Evolutionary conservation across 192 early-diverging fungal genomes (phyloP).

Genomic region (Dispira simplex): DNA sequence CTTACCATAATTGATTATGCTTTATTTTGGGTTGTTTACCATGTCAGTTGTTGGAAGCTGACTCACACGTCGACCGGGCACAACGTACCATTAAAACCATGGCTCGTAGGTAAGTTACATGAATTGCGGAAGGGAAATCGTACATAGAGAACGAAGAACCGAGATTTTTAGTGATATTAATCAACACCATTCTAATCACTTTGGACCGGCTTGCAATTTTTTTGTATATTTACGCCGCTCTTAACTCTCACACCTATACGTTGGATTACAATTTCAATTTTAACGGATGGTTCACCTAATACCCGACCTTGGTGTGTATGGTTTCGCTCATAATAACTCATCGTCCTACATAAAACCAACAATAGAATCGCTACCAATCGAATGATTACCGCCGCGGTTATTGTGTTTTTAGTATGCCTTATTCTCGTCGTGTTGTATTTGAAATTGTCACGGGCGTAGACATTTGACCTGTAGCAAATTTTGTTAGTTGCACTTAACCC

Average conservation of each 20-base stretch:
- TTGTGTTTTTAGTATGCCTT: conserved; percentile 59
- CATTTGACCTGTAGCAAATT: background rate
- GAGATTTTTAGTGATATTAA: no score
- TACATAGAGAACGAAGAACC: no score
- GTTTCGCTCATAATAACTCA: background rate
- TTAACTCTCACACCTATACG: background rate
- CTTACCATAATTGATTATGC: background rate
- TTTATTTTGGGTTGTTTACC: background rate
- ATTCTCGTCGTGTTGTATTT: conserved; percentile 74
- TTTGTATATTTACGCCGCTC: no score
- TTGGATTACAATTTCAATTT: background rate
- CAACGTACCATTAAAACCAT: conserved; percentile 50
- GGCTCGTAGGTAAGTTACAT: conserved; percentile 45
- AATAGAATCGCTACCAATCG: conserved; percentile 74
- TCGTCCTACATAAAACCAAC: conserved; percentile 3
- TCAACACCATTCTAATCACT: no score
- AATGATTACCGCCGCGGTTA: conserved; percentile 71
- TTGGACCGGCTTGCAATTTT: no score
- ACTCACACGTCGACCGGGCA: conserved; percentile 49
- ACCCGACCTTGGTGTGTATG: no score
- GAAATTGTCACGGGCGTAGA: conserved; percentile 37
- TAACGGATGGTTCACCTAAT: conserved; percentile 9
- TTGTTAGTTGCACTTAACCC: background rate
- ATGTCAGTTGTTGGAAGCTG: conserved; percentile 55
- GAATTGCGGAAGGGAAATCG: background rate